phyloP scores from a whole-genome alignment of 495 filamentous ascomycete species.

The Penicillium mononematosum region DNA sequence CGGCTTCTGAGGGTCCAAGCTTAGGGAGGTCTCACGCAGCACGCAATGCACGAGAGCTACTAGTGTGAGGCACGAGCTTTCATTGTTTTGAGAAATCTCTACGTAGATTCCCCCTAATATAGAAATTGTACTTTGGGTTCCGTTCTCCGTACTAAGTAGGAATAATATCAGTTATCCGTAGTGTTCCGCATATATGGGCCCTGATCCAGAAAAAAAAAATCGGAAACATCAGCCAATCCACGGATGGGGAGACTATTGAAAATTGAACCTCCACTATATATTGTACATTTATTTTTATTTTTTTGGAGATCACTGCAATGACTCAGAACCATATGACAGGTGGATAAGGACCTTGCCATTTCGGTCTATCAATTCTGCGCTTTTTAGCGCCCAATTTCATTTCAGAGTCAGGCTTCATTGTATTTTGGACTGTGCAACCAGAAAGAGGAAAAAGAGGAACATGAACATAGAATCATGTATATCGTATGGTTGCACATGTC shows the following conservation, averaged over 20 bases:
- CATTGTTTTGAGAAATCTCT: constrained; percentile 1
- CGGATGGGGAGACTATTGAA: not conserved
- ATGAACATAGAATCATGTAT: not conserved
- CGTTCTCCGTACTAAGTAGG: not conserved
- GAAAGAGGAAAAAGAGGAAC: not conserved
- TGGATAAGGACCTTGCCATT: constrained; percentile 10
- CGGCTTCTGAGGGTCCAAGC: constrained; percentile 4
- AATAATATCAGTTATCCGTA: not conserved
- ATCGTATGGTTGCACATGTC: not conserved
- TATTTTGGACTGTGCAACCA: not conserved
- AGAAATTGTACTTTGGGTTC: not conserved
- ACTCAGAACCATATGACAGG: constrained; percentile 11
- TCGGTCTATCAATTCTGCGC: not conserved
- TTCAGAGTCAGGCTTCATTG: not conserved
- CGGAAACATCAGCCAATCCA: not conserved
- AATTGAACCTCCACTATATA: not conserved
- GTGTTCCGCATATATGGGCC: constrained; percentile 2
- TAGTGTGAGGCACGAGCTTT: constrained; percentile 9
- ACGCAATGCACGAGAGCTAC: constrained; percentile 4
- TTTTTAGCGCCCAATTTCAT: not conserved
- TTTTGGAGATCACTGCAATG: constrained; percentile 3
- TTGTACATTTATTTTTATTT: not conserved
- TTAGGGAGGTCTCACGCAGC: constrained; percentile 1
- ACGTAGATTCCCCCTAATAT: not conserved
- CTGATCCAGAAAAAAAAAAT: not conserved